phyloP scores from a whole-genome alignment of 148 eudicot species.

The Camellia granthamiana region DNA sequence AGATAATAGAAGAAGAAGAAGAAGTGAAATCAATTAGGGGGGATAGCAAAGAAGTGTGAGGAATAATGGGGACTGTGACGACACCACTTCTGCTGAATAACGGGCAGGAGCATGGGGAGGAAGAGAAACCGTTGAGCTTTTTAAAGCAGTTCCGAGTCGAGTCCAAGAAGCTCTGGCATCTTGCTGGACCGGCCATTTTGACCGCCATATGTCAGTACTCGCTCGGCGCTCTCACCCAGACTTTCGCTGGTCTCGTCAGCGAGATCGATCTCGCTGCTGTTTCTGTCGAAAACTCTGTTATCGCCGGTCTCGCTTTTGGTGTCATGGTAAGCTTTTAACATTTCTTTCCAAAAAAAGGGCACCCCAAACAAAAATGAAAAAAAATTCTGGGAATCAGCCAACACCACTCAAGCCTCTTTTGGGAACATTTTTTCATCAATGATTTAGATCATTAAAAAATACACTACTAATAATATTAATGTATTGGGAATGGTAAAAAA shows the following conservation, averaged over 20 bases:
- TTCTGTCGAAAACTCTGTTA: conserved; percentile 54
- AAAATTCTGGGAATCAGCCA: too few species aligned
- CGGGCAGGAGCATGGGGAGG: neutral
- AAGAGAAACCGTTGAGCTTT: neutral
- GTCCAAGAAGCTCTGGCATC: conserved; percentile 45
- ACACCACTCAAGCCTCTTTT: too few species aligned
- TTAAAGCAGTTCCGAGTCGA: conserved; percentile 28
- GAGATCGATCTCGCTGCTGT: conserved; percentile 60
- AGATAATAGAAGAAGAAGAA: too few species aligned
- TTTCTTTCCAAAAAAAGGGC: too few species aligned
- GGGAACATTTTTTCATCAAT: too few species aligned
- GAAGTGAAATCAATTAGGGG: too few species aligned
- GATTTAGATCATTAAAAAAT: too few species aligned
- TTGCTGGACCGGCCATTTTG: conserved; percentile 54
- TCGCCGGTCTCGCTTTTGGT: conserved; percentile 59
- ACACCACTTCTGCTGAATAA: conserved; percentile 21
- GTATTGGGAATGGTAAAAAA: too few species aligned
- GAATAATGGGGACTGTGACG: neutral
- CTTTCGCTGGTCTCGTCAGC: conserved; percentile 50
- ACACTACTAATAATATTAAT: too few species aligned
- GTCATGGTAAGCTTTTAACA: conserved; percentile 37
- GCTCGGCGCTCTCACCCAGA: conserved; percentile 51
- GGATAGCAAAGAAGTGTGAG: too few species aligned
- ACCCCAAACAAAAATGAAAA: too few species aligned
- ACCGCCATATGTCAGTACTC: conserved; percentile 58